These are phyloP conservation scores for Carnegiea gigantea DNA, from an alignment of 179 eudicot genomes.

Conservation along the genomic window DNA sequence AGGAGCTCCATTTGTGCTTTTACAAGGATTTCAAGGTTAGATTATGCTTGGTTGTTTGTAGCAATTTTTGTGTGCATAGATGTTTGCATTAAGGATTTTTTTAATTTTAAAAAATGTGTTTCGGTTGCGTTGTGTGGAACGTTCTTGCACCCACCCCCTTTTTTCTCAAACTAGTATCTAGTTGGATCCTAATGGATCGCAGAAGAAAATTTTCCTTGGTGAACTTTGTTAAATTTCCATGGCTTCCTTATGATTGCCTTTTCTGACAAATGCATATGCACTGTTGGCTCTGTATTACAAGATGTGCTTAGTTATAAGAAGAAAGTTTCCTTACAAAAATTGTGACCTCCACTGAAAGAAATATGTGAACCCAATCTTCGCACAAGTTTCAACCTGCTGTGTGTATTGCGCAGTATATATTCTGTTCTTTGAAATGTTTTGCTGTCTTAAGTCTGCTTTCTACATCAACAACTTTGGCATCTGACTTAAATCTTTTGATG, in stretches of 20 bases:
- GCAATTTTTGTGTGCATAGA: not conserved
- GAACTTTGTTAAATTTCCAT: not conserved
- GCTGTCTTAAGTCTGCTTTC: not conserved
- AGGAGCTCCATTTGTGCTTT: conserved; percentile 77
- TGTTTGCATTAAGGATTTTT: not conserved
- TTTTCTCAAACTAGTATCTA: no score
- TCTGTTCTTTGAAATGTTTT: not conserved
- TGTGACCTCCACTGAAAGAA: not conserved
- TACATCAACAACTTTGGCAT: not conserved
- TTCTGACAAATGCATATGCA: not conserved
- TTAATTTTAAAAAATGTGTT: not conserved
- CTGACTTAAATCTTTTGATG: conserved; percentile 12
- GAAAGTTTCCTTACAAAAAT: not conserved
- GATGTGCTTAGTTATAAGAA: not conserved
- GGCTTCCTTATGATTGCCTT: not conserved
- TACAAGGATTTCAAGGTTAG: conserved; percentile 85
- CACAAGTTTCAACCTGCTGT: no score
- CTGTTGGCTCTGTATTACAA: not conserved
- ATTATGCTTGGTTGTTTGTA: not conserved
- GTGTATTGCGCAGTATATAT: not conserved
- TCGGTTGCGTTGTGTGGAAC: not conserved
- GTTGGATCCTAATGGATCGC: not conserved
- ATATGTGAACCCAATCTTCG: not conserved
- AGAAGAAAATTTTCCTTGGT: not conserved
- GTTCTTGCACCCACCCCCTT: not conserved